A percentile compares a stretch with the other conserved stretches of the same genome.
Evolutionary conservation across 139 green algal genomes (phyloP).

Genomic region (Astrephomene gubernaculifera): DNA sequence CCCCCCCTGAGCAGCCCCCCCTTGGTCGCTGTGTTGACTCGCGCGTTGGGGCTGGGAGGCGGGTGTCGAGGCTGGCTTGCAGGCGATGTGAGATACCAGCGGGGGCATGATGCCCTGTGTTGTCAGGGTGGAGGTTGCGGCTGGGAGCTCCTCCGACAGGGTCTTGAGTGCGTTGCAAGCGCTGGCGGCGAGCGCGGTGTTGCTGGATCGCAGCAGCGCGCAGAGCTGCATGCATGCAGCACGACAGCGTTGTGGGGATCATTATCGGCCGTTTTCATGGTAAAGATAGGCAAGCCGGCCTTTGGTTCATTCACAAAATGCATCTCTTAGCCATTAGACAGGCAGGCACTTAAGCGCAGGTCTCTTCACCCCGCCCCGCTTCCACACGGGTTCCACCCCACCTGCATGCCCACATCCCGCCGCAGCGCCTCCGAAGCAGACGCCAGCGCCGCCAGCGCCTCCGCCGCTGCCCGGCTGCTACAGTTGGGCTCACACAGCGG

Average conservation of each 20-base stretch:
- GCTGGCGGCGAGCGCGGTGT: not conserved
- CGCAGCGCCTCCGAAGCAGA: not conserved
- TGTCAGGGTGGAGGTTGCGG: not conserved
- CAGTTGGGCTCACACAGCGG: not conserved
- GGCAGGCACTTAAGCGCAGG: no score
- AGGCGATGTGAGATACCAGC: slow-evolving; percentile 19
- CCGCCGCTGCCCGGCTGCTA: slow-evolving; percentile 13
- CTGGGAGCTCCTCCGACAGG: not conserved
- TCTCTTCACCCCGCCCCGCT: no score
- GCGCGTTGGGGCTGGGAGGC: not conserved
- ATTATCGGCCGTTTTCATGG: no score
- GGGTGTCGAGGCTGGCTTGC: no score
- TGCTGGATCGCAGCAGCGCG: not conserved
- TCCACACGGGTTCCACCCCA: no score
- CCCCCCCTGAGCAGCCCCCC: not conserved
- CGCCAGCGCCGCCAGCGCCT: slow-evolving; percentile 36
- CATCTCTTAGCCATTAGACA: no score
- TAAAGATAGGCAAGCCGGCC: no score
- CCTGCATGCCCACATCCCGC: slow-evolving; percentile 4
- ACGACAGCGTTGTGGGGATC: no score
- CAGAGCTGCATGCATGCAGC: not conserved
- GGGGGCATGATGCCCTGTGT: not conserved
- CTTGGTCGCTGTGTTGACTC: not conserved
- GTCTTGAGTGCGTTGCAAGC: not conserved
- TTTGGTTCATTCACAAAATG: no score